Conservation (phyloP, 2,329 filamentous ascomycete species). For the Malbranchea zuffiana region DNA sequence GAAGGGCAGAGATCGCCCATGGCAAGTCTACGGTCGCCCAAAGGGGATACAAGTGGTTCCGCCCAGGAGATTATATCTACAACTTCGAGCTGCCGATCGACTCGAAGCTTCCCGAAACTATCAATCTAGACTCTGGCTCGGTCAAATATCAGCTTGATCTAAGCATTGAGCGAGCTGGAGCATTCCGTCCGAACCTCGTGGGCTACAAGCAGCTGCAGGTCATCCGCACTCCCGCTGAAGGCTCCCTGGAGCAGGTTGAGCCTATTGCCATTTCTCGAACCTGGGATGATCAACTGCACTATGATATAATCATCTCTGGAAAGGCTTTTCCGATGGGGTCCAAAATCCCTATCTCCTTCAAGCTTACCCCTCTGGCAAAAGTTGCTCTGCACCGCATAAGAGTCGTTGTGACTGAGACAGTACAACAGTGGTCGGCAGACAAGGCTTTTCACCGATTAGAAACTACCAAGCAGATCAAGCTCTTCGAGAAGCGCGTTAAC, state of each 20-base stretch:
- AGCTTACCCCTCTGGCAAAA: conserved; percentile 82
- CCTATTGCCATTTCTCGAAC: conserved; percentile 87
- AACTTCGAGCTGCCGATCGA: conserved; percentile 77
- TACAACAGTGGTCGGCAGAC: conserved; percentile 83
- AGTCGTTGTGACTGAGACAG: conserved; percentile 78
- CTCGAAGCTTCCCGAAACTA: conserved; percentile 68
- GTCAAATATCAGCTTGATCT: conserved; percentile 85
- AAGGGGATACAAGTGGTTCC: conserved; percentile 78
- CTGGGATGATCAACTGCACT: conserved; percentile 92
- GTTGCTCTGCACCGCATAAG: conserved; percentile 89
- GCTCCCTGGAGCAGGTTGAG: conserved; percentile 81
- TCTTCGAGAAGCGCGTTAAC: conserved; percentile 82
- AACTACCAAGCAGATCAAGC: conserved; percentile 67
- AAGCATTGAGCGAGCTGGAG: conserved; percentile 71
- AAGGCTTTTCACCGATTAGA: conserved; percentile 77
- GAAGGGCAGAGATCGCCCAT: conserved; percentile 58
- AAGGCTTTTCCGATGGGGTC: conserved; percentile 87
- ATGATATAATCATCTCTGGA: conserved; percentile 91
- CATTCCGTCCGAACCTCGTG: conserved; percentile 78
- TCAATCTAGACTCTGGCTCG: conserved; percentile 72
- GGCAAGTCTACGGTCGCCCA: conserved; percentile 50
- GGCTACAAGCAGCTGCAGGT: conserved; percentile 73
- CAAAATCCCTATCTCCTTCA: conserved; percentile 86
- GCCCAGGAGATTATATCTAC: conserved; percentile 61
- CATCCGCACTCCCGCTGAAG: conserved; percentile 74